phyloP scores from a whole-genome alignment of 2,329 filamentous ascomycete species.

The Colletotrichum melonis region DNA sequence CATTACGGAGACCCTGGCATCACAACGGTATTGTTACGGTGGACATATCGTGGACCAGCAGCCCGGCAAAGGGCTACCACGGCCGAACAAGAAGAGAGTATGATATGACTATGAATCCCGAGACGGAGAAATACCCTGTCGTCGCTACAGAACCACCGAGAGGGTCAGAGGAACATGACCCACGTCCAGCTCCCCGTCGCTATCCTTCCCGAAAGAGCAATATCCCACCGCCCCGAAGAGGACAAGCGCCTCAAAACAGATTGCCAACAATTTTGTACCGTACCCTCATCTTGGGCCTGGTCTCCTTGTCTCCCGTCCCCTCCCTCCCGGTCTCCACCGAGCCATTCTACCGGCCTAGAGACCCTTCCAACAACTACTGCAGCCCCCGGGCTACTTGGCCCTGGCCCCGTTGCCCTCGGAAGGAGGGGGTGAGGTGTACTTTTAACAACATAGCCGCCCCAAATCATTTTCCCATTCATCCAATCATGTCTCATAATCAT shows the following conservation, averaged over 20 bases:
- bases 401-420: conserved; percentile 38
- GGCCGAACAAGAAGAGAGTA: conserved; percentile 17
- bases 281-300: background rate
- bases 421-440: conserved; percentile 54
- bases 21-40: conserved; percentile 16
- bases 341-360: conserved; percentile 1
- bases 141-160: conserved; percentile 24
- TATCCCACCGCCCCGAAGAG: conserved; percentile 44
- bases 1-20: background rate
- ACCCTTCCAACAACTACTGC: conserved; percentile 38
- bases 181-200: conserved; percentile 2
- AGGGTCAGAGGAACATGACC: background rate
- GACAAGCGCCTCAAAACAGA: conserved; percentile 43
- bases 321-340: conserved; percentile 7
- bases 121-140: background rate
- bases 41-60: conserved; percentile 11
- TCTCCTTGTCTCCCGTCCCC: background rate
- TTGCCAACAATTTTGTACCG: conserved; percentile 18
- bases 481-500: conserved; percentile 66
- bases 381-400: conserved; percentile 44
- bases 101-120: conserved; percentile 17
- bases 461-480: conserved; percentile 49
- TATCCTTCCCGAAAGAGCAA: conserved; percentile 46
- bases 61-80: conserved; percentile 6
- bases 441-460: conserved; percentile 49